These are phyloP conservation scores for Dactylella cylindrospora DNA, from an alignment of 2,329 filamentous ascomycete species.

Conservation along the genomic window DNA sequence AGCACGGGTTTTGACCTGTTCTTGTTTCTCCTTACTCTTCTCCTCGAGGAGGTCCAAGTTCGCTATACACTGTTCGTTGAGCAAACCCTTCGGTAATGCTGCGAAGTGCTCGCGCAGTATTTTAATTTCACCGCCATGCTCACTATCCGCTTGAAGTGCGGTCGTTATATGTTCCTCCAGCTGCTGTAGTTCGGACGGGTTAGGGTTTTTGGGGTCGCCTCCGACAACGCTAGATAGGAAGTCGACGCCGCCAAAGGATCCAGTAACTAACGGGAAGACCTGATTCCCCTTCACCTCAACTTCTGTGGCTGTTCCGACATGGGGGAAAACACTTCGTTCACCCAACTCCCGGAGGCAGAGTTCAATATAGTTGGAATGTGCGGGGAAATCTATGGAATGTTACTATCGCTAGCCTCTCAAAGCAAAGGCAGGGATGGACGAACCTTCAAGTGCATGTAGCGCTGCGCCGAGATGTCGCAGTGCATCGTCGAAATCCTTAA, in stretches of 20 bases:
- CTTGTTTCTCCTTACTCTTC: constrained; percentile 65
- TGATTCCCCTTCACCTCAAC: constrained; percentile 67
- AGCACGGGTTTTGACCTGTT: constrained; percentile 54
- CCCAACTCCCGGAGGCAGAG: constrained; percentile 84
- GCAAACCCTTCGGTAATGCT: constrained; percentile 76
- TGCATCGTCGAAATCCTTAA: constrained; percentile 81
- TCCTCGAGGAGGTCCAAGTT: constrained; percentile 71
- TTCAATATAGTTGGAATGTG: constrained; percentile 91
- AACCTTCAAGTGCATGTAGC: constrained; percentile 80
- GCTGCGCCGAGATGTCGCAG: constrained; percentile 83
- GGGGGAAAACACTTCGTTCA: constrained; percentile 78
- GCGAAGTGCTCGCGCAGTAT: constrained; percentile 78
- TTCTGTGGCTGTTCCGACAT: constrained; percentile 73
- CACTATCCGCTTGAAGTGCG: constrained; percentile 73
- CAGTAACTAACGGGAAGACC: constrained; percentile 82
- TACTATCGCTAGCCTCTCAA: neutral
- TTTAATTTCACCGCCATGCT: constrained; percentile 81
- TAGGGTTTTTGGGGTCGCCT: constrained; percentile 81
- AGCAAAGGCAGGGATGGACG: constrained; percentile 35
- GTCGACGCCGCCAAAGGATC: constrained; percentile 77
- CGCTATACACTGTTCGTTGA: constrained; percentile 70
- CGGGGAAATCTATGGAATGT: constrained; percentile 69
- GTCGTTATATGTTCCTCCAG: constrained; percentile 87
- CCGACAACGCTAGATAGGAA: constrained; percentile 72
- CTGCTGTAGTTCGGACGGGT: constrained; percentile 84